Evolutionary conservation across 2,329 filamentous ascomycete species (phyloP).

Genomic region (Tolypocladium sp.): DNA sequence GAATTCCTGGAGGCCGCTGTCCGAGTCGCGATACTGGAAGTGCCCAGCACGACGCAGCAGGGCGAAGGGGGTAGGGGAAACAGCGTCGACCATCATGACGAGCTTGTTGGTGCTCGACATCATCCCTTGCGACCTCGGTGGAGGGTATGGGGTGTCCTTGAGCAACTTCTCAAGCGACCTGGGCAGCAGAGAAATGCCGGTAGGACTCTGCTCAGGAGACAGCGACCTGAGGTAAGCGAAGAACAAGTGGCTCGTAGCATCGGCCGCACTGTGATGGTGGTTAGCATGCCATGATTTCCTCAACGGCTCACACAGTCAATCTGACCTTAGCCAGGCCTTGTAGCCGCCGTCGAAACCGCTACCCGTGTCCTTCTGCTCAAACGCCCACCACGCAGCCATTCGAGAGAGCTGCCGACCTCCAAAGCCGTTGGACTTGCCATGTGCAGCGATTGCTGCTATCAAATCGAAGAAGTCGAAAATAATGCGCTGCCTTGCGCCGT

Average conservation of each 20-base stretch:
- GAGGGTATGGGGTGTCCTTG: conserved; percentile 90
- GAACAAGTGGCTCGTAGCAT: conserved; percentile 94
- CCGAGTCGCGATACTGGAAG: conserved; percentile 89
- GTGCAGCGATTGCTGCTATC: conserved; percentile 79
- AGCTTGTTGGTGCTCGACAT: conserved; percentile 79
- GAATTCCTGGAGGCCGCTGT: conserved; percentile 75
- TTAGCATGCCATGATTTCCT: conserved; percentile 2
- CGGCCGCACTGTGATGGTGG: conserved; percentile 59
- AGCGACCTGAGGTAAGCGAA: conserved; percentile 92
- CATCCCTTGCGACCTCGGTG: conserved; percentile 65
- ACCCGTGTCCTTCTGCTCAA: conserved; percentile 78
- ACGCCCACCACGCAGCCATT: conserved; percentile 97
- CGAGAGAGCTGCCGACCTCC: conserved; percentile 89
- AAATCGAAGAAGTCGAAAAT: conserved; percentile 97
- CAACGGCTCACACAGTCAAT: not conserved
- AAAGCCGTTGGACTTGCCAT: conserved; percentile 87
- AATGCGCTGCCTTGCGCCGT: conserved; percentile 73
- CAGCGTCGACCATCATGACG: conserved; percentile 91
- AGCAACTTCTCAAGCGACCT: conserved; percentile 86
- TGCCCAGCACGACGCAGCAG: conserved; percentile 84
- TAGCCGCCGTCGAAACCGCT: conserved; percentile 95
- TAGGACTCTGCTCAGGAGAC: conserved; percentile 68
- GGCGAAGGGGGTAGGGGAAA: conserved; percentile 90
- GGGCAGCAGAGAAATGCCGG: conserved; percentile 76
- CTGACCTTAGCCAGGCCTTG: conserved; percentile 73